A percentile compares a stretch with the other conserved stretches of the same genome.
Evolutionary conservation across 805 yeast species (phyloP).

Genomic region (Candida mattraensis): DNA sequence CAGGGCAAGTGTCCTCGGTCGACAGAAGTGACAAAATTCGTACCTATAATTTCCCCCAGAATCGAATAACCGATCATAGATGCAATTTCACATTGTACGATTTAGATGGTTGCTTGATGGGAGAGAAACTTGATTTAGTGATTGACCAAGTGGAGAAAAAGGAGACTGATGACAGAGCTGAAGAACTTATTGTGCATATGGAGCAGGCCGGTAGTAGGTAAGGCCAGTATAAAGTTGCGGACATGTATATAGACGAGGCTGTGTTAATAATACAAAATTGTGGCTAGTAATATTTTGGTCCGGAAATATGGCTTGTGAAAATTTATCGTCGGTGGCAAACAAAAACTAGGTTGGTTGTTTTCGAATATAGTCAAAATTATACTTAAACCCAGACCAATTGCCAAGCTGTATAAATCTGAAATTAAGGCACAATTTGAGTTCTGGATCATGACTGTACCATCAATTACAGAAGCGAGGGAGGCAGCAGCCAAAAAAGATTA

Average conservation of each 20-base stretch:
- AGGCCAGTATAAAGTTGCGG: too few relatives aligned
- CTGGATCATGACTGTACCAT: slow-evolving; percentile 29
- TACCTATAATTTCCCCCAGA: slow-evolving; percentile 91
- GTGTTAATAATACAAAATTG: neutral
- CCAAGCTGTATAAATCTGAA: too few relatives aligned
- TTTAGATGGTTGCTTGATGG: slow-evolving; percentile 62
- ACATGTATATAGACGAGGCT: slow-evolving; percentile 1
- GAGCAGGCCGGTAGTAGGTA: slow-evolving; percentile 9
- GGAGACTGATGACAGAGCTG: slow-evolving; percentile 47
- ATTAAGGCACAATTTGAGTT: slow-evolving; percentile 1
- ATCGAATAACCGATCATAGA: slow-evolving; percentile 91
- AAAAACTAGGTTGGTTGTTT: neutral
- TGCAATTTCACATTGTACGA: slow-evolving; percentile 82
- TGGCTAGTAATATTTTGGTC: slow-evolving; percentile 3
- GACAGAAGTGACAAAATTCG: slow-evolving; percentile 92
- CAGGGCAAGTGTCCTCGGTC: slow-evolving; percentile 83
- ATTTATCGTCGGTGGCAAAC: slow-evolving; percentile 12
- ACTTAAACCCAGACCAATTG: too few relatives aligned
- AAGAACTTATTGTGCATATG: slow-evolving; percentile 33
- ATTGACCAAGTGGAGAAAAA: slow-evolving; percentile 50
- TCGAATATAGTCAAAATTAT: too few relatives aligned
- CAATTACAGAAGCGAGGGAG: slow-evolving; percentile 60
- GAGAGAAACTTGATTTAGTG: slow-evolving; percentile 55
- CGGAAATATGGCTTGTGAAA: slow-evolving; percentile 4
- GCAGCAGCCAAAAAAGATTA: slow-evolving; percentile 51